Evolutionary conservation across 1,284 basidiomycete species (phyloP), one percentile per base, ranked within the genome.

Genomic region (Volvariella volvacea): DNA sequence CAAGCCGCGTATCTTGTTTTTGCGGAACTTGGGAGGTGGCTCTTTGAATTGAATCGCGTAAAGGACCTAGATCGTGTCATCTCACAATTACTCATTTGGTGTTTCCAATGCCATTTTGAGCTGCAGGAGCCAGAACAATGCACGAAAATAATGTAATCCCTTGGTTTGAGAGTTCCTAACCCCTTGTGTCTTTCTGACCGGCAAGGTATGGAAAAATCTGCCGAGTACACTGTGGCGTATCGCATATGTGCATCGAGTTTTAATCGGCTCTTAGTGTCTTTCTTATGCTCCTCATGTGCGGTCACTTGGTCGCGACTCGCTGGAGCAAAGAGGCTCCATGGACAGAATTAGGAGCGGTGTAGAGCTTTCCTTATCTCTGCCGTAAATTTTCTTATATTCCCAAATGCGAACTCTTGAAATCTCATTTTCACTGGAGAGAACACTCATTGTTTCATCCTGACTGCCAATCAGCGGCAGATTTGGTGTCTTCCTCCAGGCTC

Each of bases 361-460:
- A 6, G 6, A 6, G n/a, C 6, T 4, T n/a, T 21, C 50, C 51
- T 20, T 34, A 50, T 14, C 34, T 39, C 2, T 17, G 36, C 38
- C 44, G 28, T 36, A 45, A 46, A 45, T 32, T 51, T 39, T 41
- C 52, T 46, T 28, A 22, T 36, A 44, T 28, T 21, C 39, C 42
- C 41, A 17, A 7, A 25, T 19, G 16, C 36, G 17, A 39, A 10
- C 9, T 25, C 21, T 41, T 38, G 48, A 87, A 83, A 55, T 88
- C 16, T 86, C 55, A 57, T 72, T 9, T 87, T 83, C 53, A 62
- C 71, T 28, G 59, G 61, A 12, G 65, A 63, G 46, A 63, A 70
- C n/a, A 71, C 72, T 17, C 74, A 66, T 14, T 84, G 72, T 70
- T 88, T 86, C 54, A 71, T 84, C 12, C 50, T 87, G 41, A 82